Conservation (phyloP, 176 grass and related monocot species). For the Zea luxurians region DNA sequence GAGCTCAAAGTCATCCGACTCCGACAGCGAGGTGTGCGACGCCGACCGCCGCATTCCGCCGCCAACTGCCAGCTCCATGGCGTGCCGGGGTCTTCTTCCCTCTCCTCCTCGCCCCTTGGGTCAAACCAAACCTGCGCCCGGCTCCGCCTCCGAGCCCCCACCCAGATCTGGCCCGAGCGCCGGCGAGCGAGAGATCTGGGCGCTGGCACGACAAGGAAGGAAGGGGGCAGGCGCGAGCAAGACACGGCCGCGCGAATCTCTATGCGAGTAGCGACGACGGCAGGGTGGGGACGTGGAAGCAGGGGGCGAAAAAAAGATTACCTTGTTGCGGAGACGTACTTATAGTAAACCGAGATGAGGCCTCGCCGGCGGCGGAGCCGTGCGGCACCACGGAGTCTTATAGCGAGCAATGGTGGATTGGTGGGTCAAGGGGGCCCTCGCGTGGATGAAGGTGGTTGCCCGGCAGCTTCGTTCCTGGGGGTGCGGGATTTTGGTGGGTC, state of each 20-base stretch:
- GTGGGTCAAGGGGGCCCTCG: slow-evolving; percentile 12
- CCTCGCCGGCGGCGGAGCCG: slow-evolving; percentile 10
- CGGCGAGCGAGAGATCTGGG: slow-evolving; percentile 52
- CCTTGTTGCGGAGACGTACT: background rate
- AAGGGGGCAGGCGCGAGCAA: background rate
- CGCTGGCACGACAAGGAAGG: background rate
- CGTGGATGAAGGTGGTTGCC: background rate
- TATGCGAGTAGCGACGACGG: background rate
- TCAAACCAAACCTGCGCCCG: background rate
- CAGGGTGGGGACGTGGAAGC: background rate
- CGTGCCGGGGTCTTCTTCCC: background rate
- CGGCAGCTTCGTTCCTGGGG: too few relatives aligned
- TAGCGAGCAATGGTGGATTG: too few relatives aligned
- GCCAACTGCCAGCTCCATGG: slow-evolving; percentile 41
- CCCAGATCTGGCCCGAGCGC: slow-evolving; percentile 43
- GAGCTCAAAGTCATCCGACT: slow-evolving; percentile 68
- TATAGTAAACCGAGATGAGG: slow-evolving; percentile 1
- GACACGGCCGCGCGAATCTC: slow-evolving; percentile 53
- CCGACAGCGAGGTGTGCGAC: slow-evolving; percentile 59
- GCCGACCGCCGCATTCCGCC: slow-evolving; percentile 53
- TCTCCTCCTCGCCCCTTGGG: background rate
- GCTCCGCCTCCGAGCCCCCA: slow-evolving; percentile 1
- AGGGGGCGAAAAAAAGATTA: background rate
- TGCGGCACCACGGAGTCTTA: background rate
- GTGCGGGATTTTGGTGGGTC: too few relatives aligned